Percentiles rank a stretch among this genome's conserved stretches.
phyloP scores from a whole-genome alignment of 768 basidiomycete genomes.

The Suillus subalutaceus region DNA sequence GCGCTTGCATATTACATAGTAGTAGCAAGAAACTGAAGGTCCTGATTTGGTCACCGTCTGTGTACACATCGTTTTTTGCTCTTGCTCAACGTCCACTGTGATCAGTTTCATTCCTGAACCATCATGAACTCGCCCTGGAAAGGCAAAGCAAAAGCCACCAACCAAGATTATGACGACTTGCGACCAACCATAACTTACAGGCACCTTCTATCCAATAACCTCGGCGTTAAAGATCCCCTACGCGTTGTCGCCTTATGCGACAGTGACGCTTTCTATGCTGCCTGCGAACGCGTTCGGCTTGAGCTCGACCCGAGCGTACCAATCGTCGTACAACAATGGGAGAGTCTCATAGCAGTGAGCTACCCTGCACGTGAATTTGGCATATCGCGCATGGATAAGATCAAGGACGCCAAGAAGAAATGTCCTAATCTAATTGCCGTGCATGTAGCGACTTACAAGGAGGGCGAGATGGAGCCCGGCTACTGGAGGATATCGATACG shows the following conservation, averaged over 20 bases:
- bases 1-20: too few species aligned
- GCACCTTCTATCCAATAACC: constrained; percentile 68
- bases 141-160: constrained; percentile 54
- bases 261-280: constrained; percentile 82
- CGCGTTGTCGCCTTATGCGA: constrained; percentile 90
- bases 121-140: constrained; percentile 45
- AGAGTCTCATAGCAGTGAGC: constrained; percentile 89
- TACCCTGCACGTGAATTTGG: constrained; percentile 93
- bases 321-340: constrained; percentile 88
- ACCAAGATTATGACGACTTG: constrained; percentile 60
- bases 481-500: constrained; percentile 90
- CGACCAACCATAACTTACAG: constrained; percentile 76
- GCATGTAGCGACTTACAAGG: constrained; percentile 94
- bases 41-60: not conserved
- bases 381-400: constrained; percentile 88
- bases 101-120: not conserved
- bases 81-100: not conserved
- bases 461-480: constrained; percentile 83
- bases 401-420: constrained; percentile 79
- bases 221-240: constrained; percentile 74
- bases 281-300: constrained; percentile 85
- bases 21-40: too few species aligned
- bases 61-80: not conserved
- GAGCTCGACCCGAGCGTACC: constrained; percentile 64
- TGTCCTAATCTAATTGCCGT: constrained; percentile 86